Conservation (phyloP, 164 flowering plant species). For the Litsea cubeba region DNA sequence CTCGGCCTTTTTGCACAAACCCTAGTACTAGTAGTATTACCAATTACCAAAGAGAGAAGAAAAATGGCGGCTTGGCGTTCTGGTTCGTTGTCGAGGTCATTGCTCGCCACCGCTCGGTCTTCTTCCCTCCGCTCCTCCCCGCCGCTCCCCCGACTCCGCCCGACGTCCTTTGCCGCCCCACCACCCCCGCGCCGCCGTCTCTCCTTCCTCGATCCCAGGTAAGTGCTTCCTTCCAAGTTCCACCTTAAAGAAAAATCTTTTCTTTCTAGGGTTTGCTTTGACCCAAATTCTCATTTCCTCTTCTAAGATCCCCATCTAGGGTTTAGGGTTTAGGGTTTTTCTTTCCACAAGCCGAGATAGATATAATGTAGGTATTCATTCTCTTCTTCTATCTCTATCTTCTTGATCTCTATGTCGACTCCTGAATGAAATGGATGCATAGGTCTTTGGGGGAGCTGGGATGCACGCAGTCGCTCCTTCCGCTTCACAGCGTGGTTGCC, state of each 20-base stretch:
- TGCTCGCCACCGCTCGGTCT: slow-evolving; percentile 55
- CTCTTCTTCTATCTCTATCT: neutral
- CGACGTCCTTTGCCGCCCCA: slow-evolving; percentile 44
- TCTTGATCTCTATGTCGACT: neutral
- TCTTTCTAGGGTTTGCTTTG: neutral
- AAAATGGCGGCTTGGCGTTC: slow-evolving; percentile 69
- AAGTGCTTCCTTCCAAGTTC: neutral
- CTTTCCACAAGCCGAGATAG: neutral
- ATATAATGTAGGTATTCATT: neutral
- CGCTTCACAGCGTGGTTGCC: slow-evolving; percentile 42
- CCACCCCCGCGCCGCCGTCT: slow-evolving; percentile 48
- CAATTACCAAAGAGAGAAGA: neutral
- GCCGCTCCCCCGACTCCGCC: slow-evolving; percentile 50
- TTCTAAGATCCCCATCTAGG: neutral
- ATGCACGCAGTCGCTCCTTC: slow-evolving; percentile 62
- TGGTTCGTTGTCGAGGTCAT: slow-evolving; percentile 62
- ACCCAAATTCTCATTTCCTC: neutral
- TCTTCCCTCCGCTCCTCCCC: slow-evolving; percentile 48
- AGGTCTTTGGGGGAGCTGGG: slow-evolving; percentile 76
- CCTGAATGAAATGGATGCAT: neutral
- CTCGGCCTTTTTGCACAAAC: neutral
- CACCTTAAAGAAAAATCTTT: neutral
- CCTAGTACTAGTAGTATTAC: neutral
- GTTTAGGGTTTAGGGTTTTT: neutral
- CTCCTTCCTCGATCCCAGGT: slow-evolving; percentile 60